Evolutionary conservation across 148 eudicot genomes (phyloP), one percentile per base, ranked within the genome.

Genomic region (Persicaria maculosa): DNA sequence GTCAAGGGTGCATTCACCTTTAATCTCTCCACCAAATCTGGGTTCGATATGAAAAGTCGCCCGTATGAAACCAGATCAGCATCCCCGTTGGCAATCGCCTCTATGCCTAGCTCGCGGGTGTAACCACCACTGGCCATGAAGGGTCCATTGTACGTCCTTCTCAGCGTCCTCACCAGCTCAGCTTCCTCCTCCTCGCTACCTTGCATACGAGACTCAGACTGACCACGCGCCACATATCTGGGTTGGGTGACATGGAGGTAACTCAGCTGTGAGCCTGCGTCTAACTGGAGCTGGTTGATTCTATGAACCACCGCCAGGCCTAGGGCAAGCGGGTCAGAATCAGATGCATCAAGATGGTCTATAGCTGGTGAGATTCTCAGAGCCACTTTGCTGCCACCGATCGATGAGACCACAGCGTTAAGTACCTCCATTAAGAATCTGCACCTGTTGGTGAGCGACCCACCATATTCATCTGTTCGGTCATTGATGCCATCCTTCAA

Each of bases 1-100:
- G 74, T 93, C 50, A 93, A 77, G 4, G 88, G 87, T 43, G 88
- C 97, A 84, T 87, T 73, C 20, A 80, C 40, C 86, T 81, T 89
- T 20, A 93, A 83, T 54, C 98, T 85, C 72, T 86, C 57, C 6
- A 84, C 95, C 68, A 93, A 83, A 79, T 93, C 98, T 1, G 98
- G 97, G 75, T 89, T 93, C 0, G 97, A 79, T 50, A 91, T 82
- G 68, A 93, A 91, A 45, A 81, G 74, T 5, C 97, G 80, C 1
- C 98, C 98, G 72, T 80, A 93, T 0, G 97, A 88, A 50, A 91
- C 89, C 75, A 94, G 83, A 80, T 90, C 97, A 45, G 93, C 92
- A 57, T 94, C 91, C 2, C 93, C 97, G 62, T 78, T 68, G 17
- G 85, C 90, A 62, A 93, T 76, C 44, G 90, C 90, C 43, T 91